Conservation (phyloP, 2,329 filamentous ascomycete genomes). For the Pestalotiopsis sp. region DNA sequence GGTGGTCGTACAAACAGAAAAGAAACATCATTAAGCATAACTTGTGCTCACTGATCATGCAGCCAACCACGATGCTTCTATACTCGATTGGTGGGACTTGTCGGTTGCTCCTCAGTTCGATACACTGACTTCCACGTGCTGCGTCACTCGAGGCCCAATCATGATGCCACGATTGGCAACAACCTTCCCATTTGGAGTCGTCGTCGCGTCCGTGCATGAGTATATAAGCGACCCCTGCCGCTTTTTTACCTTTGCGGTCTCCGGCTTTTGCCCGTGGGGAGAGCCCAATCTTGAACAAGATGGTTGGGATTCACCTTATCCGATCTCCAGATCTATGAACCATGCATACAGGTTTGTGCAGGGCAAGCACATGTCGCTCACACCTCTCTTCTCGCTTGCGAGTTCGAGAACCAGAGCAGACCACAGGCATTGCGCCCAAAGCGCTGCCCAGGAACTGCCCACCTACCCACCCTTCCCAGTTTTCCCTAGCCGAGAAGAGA, state of each 20-base stretch:
- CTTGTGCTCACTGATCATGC: not conserved
- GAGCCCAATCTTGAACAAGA: not conserved
- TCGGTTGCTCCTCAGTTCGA: not conserved
- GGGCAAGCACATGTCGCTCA: not conserved
- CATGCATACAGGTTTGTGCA: not conserved
- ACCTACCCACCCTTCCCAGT: not conserved
- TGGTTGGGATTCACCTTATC: no score
- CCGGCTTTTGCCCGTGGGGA: not conserved
- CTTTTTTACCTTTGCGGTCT: not conserved
- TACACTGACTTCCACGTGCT: not conserved
- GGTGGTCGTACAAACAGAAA: not conserved
- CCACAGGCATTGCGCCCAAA: not conserved
- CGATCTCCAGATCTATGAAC: no score
- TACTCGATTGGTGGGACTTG: conserved; percentile 8
- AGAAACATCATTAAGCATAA: conserved; percentile 5
- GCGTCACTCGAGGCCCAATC: not conserved
- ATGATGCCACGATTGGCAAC: not conserved
- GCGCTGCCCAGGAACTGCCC: not conserved
- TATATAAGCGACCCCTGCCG: not conserved
- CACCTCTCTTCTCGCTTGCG: not conserved
- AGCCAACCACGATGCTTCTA: not conserved
- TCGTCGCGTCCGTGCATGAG: conserved; percentile 4
- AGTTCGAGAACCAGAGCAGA: not conserved
- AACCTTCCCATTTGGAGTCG: conserved; percentile 4
- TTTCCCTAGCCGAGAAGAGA: not conserved